Percentiles rank a stretch among this genome's conserved stretches.
phyloP scores from a whole-genome alignment of 192 early-diverging fungal species.

The Coemansia sp. region DNA sequence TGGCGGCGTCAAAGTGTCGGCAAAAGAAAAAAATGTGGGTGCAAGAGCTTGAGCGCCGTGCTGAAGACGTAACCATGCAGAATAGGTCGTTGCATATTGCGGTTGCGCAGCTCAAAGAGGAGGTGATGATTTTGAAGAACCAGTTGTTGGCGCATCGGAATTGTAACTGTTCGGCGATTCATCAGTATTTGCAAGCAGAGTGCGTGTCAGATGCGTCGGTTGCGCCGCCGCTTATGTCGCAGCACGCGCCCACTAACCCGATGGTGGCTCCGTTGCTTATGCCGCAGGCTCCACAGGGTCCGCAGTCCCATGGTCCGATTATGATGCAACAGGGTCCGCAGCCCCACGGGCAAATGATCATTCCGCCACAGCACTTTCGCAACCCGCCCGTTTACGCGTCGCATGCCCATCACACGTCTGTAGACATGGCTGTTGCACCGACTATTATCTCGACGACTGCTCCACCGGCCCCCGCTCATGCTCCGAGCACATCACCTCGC shows the following conservation, averaged over 20 bases:
- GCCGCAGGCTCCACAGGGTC: slow-evolving; percentile 5
- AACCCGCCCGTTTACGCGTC: slow-evolving; percentile 5
- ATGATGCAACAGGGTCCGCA: slow-evolving; percentile 10
- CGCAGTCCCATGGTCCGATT: background rate
- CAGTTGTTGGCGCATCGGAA: slow-evolving; percentile 57
- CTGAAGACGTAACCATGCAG: slow-evolving; percentile 55
- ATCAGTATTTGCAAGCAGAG: slow-evolving; percentile 54
- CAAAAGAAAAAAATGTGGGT: slow-evolving; percentile 94
- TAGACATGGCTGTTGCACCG: slow-evolving; percentile 16
- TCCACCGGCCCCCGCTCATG: background rate
- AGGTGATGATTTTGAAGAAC: slow-evolving; percentile 53
- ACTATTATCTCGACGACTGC: background rate
- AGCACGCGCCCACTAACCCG: slow-evolving; percentile 13
- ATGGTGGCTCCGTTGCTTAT: slow-evolving; percentile 19
- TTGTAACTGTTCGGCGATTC: slow-evolving; percentile 55
- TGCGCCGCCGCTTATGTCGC: slow-evolving; percentile 22
- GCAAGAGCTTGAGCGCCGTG: slow-evolving; percentile 70
- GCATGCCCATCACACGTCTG: slow-evolving; percentile 17
- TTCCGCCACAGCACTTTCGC: slow-evolving; percentile 16
- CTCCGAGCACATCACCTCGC: background rate
- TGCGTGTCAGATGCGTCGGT: background rate
- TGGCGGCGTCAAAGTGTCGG: slow-evolving; percentile 87
- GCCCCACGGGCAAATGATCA: background rate
- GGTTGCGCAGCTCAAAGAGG: slow-evolving; percentile 51
- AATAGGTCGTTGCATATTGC: slow-evolving; percentile 48